Base-by-base conservation (phyloP, 1,284 basidiomycete genomes). In the Moesziomyces antarcticus region DNA sequence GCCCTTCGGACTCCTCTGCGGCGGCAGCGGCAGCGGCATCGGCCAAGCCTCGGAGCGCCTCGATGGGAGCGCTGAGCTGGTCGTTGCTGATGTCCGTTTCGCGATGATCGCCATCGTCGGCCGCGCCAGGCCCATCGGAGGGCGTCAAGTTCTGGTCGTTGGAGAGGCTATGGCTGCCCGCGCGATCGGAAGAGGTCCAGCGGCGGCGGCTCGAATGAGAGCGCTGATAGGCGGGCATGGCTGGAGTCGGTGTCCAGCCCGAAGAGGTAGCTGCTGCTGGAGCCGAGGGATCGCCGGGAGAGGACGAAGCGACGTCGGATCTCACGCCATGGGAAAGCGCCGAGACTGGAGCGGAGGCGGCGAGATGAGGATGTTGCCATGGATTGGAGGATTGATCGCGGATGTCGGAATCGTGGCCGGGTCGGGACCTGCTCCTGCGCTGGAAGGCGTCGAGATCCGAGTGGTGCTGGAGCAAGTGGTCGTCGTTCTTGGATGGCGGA, bases 11-110 rank as follows among this genome's bases (percentile, higher is more conserved):
- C n/a, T 73, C 70, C 33, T 59, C 63, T 4, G 50, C 59, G 1
- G 94, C 93, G 3, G 93, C 92, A 84, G 94, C 93, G 24, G 93
- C 94, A 5, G 93, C 93, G 3, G 93, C 93, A 82, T 96, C 95
- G 14, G 93, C 94, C 46, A 96, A 87, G 3, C 93, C 93, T 82
- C 96, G 92, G 35, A 96, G 86, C 5, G 94, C 94, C 82, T 96
- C 93, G 63, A 96, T 96, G 1, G 94, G 94, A 0, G 94, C 93
- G 67, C 92, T 70, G 47, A 74, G 72, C 56, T 74, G 72, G 11
- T 74, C 72, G 50, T 74, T 74, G 62, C 67, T 70, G 41, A 74
- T 62, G 47, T 74, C 72, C 5, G 72, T 59, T 24, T 74, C 72
- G 51, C 60, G 66, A 16, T 52, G 13, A 13, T 69, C 56, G 10